Base-by-base conservation (phyloP, 352 stramenopile species). In the Pythium guiyangense region DNA sequence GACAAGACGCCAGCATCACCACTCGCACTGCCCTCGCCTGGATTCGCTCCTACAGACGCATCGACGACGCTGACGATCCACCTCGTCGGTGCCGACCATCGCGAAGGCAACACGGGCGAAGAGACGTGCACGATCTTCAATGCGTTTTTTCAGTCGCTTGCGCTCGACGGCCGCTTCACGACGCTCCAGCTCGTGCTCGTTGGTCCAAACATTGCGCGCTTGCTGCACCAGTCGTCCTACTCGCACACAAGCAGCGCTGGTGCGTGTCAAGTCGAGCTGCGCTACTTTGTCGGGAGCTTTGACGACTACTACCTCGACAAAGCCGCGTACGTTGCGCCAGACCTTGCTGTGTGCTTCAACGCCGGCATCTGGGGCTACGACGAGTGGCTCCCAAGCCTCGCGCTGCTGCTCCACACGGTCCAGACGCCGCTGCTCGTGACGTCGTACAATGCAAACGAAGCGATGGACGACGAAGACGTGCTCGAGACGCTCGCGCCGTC, bases 351-450 rank as follows among this genome's bases (percentile, higher is more conserved):
- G 42, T 92, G 80, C 57, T 96, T 94, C 56, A 94, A 96, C 48
- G 86, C 86, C 15, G 86, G 86, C 5, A 79, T 96, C 27, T 96
- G 86, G 86, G 86, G 86, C 42, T 96, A 96, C 60, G 83, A 96
- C 60, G 71, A 92, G 59, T 96, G 86, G 86, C 53, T 89, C 10
- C 84, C 84, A 22, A 85, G 84, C 20, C 73, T 96, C 25, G 57
- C 59, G 49, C 60, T 87, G 42, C 75, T 94, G 52, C 69, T 93
- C 44, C 62, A 69, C 31, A 72, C 74, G 22, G 66, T 86, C 17
- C 57, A 66, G 26, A 71, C 78, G 37, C 84, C 84, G 29, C 63
- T 92, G 44, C 57, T 96, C 48, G 71, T 96, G 52, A 96, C 86
- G 34, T 90, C 77, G 39, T 96, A 96, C 69, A 96, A 96, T 58